phyloP scores from a whole-genome alignment of 495 filamentous ascomycete species.

The Annulohypoxylon stygium region DNA sequence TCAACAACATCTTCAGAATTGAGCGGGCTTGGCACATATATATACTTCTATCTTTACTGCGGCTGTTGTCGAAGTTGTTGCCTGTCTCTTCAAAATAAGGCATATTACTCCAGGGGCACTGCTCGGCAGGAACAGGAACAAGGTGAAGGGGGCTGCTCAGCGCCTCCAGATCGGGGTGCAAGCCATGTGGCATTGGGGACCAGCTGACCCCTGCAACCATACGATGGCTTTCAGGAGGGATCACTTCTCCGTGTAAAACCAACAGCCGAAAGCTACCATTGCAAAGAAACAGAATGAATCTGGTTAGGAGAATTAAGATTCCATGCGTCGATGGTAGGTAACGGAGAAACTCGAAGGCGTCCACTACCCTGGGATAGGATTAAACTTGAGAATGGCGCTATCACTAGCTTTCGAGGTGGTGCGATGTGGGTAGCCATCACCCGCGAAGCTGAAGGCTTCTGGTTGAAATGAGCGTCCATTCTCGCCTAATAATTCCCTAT shows the following conservation, averaged over 20 bases:
- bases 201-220: conserved; percentile 1
- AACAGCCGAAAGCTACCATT: neutral
- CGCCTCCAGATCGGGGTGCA: conserved; percentile 8
- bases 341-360: conserved; percentile 25
- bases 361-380: conserved; percentile 5
- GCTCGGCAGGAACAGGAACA: conserved; percentile 4
- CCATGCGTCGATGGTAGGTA: neutral
- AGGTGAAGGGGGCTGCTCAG: neutral
- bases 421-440: conserved; percentile 4
- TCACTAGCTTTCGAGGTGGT: neutral
- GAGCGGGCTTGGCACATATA: conserved; percentile 24
- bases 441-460: conserved; percentile 23
- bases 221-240: neutral
- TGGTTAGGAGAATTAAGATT: neutral
- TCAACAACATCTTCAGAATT: conserved; percentile 5
- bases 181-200: conserved; percentile 7
- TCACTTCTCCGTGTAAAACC: neutral
- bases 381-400: conserved; percentile 6
- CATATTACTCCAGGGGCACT: conserved; percentile 8
- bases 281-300: conserved; percentile 4
- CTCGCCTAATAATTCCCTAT: neutral
- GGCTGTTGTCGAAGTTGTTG: neutral
- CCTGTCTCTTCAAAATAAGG: neutral
- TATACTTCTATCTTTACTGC: conserved; percentile 7
- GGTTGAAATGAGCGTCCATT: neutral